Conservation (phyloP, 176 grass and related monocot genomes). For the Panicum miliaceum region DNA sequence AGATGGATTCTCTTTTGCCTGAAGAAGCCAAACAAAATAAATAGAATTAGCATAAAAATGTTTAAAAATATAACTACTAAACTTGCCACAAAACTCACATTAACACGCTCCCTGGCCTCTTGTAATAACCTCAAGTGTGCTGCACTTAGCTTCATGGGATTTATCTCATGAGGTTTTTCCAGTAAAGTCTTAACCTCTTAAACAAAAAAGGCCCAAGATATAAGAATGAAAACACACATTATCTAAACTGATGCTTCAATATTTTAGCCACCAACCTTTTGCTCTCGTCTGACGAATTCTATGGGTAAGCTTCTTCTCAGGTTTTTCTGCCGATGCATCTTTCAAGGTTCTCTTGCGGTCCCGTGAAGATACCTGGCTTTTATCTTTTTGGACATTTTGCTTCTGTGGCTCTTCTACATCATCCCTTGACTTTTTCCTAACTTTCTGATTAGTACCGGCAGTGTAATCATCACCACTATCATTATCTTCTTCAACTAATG, state of each 20-base stretch:
- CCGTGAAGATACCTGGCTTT: slow-evolving; percentile 36
- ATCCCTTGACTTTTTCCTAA: slow-evolving; percentile 48
- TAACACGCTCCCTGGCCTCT: slow-evolving; percentile 53
- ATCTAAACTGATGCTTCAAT: slow-evolving; percentile 5
- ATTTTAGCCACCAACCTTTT: slow-evolving; percentile 56
- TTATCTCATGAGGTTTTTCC: slow-evolving; percentile 55
- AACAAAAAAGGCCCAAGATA: slow-evolving; percentile 31
- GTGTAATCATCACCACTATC: slow-evolving; percentile 49
- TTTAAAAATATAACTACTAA: slow-evolving; percentile 34
- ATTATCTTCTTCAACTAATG: slow-evolving; percentile 44
- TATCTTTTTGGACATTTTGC: slow-evolving; percentile 45
- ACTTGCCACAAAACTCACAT: slow-evolving; percentile 41
- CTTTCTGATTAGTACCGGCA: slow-evolving; percentile 43
- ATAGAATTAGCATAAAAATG: slow-evolving; percentile 22
- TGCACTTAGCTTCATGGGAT: slow-evolving; percentile 65
- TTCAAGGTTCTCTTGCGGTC: slow-evolving; percentile 46
- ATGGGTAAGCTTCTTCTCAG: slow-evolving; percentile 65
- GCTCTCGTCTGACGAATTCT: slow-evolving; percentile 60
- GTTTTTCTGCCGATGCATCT: slow-evolving; percentile 32
- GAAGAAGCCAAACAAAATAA: slow-evolving; percentile 36
- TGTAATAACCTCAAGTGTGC: slow-evolving; percentile 65
- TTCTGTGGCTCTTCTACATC: slow-evolving; percentile 37
- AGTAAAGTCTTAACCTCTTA: slow-evolving; percentile 63
- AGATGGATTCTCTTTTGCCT: slow-evolving; percentile 53
- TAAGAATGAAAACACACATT: slow-evolving; percentile 32